phyloP scores from a whole-genome alignment of 78 protist species.

The slime mould (Dictyostelium discoideum) region DNA sequence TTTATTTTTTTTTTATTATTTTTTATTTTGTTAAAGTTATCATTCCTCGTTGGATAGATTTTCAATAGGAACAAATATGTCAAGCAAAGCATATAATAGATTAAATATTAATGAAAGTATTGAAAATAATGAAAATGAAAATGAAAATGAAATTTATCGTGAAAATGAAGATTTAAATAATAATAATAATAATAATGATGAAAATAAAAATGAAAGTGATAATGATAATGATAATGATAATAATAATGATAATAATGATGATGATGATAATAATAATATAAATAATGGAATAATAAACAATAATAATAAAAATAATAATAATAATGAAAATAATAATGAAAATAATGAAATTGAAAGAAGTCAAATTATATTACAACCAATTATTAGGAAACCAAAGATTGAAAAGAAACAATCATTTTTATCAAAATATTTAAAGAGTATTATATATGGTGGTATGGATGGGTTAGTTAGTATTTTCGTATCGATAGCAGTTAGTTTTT shows the following conservation, averaged over 20 bases:
- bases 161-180: not conserved
- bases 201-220: not conserved
- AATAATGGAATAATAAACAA: not conserved
- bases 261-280: not conserved
- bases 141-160: not conserved
- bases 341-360: not conserved
- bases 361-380: constrained; percentile 4
- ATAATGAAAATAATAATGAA: not conserved
- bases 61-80: not conserved
- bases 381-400: not conserved
- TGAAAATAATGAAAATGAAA: not conserved
- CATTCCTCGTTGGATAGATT: not conserved
- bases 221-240: not conserved
- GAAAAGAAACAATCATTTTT: constrained; percentile 1
- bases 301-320: too few relatives aligned
- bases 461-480: constrained; percentile 80
- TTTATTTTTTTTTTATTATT: not conserved
- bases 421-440: constrained; percentile 76
- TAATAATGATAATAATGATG: not conserved
- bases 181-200: not conserved
- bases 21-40: not conserved
- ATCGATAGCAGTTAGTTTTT: constrained; percentile 64
- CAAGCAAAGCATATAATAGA: not conserved
- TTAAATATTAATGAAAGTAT: not conserved
- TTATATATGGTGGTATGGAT: constrained; percentile 85